phyloP scores from a whole-genome alignment of 192 early-diverging fungal species.

The Linnemannia hyalina region DNA sequence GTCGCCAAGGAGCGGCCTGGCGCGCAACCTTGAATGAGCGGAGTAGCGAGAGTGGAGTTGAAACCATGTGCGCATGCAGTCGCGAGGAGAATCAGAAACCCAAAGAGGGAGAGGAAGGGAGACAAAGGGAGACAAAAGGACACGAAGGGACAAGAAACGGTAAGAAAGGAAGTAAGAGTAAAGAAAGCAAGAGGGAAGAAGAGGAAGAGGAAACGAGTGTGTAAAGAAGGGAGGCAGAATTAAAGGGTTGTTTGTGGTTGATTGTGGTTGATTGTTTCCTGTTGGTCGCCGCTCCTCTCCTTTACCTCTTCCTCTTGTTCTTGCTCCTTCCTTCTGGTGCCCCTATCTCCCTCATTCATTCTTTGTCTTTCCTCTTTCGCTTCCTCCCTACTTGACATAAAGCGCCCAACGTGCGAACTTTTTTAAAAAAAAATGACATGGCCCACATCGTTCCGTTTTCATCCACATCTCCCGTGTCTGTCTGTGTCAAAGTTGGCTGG shows the following conservation, averaged over 20 bases:
- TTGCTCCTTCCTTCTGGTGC: not conserved
- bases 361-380: not conserved
- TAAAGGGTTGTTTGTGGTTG: not conserved
- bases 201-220: not conserved
- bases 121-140: not conserved
- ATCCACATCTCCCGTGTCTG: conserved; percentile 11
- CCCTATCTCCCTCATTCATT: not conserved
- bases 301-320: not conserved
- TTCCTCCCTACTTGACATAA: not conserved
- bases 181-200: not conserved
- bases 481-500: not conserved
- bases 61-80: not conserved
- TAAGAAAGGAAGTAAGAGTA: not conserved
- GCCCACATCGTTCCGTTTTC: conserved; percentile 12
- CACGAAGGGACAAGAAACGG: not conserved
- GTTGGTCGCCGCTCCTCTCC: no score
- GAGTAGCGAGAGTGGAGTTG: conserved; percentile 4
- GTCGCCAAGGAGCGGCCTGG: conserved; percentile 8
- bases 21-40: conserved; percentile 8
- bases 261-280: not conserved
- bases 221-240: not conserved
- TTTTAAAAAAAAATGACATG: not conserved
- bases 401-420: not conserved
- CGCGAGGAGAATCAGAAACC: not conserved
- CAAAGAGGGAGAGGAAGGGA: not conserved